Evolutionary conservation across 2,329 filamentous ascomycete species (phyloP), one percentile per base, ranked within the genome.

Genomic region (Gaeumannomyces tritici): DNA sequence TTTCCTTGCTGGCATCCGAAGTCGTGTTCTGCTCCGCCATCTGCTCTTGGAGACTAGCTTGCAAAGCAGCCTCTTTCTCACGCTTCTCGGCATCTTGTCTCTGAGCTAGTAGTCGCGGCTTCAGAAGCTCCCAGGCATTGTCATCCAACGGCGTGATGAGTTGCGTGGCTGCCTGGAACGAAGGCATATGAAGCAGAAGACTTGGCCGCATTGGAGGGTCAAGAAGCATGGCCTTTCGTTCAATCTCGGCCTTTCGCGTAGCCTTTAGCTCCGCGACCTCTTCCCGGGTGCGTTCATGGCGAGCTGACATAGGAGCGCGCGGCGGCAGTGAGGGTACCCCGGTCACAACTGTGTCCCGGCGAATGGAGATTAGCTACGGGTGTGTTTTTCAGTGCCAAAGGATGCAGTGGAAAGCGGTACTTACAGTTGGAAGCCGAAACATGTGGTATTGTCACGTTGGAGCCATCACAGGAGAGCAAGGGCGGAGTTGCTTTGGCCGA

Each of bases 101-200:
- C 72, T 92, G 88, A 27, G 82, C 80, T 42, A 90, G 73, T 18
- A 93, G 77, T 64, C 86, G 85, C 59, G 86, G 85, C 67, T 86
- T 85, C 47, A 93, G 77, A 61, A 88, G 75, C 60, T 84, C 81
- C 90, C 89, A 93, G 4, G 86, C 84, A 62, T 79, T 77, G 64
- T 91, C 88, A 66, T 84, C 86, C 67, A 93, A 76, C 26, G 87
- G 86, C 28, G 83, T 80, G 12, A 83, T 83, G 51, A 91, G 88
- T 65, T 90, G 84, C 57, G 89, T 81, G 33, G 90, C 87, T 51
- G 88, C 88, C 69, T 88, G 84, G 72, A 91, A 93, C 1, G 89
- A 86, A 58, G 89, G 82, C 73, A 91, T 89, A 69, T 88, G 86
- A 62, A 81, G 81, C 63, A 93, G 77, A 55, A 89, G 78, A 66